Percentiles rank a stretch among this genome's conserved stretches.
phyloP scores from a whole-genome alignment of 2,329 filamentous ascomycete species.

The Beauveria scarabaeidicola region DNA sequence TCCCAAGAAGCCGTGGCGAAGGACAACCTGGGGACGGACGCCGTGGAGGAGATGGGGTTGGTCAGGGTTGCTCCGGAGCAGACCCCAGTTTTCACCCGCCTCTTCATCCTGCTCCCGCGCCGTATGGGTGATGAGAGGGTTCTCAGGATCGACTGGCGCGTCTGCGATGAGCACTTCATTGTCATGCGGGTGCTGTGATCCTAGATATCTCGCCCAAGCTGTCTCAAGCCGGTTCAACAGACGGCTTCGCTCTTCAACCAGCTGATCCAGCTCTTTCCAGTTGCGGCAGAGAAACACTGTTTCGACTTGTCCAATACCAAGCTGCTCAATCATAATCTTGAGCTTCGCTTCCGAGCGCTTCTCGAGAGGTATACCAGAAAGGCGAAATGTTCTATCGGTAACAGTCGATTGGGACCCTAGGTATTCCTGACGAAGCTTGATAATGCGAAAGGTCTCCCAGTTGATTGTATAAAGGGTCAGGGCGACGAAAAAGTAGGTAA shows the following conservation, averaged over 20 bases:
- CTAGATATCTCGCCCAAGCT: constrained; percentile 64
- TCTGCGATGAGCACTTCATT: not conserved
- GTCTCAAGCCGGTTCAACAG: constrained; percentile 69
- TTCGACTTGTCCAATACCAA: constrained; percentile 85
- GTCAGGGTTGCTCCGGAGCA: constrained; percentile 42
- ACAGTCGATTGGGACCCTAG: constrained; percentile 90
- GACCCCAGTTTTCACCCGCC: constrained; percentile 48
- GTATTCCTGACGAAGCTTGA: constrained; percentile 80
- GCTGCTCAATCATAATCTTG: constrained; percentile 75
- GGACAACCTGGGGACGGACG: constrained; percentile 56
- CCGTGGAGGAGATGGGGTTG: constrained; percentile 30
- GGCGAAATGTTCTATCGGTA: constrained; percentile 84
- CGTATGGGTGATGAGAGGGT: constrained; percentile 9
- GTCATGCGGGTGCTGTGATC: constrained; percentile 17
- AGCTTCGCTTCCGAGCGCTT: constrained; percentile 75
- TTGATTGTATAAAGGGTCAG: constrained; percentile 78
- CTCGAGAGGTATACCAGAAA: constrained; percentile 78
- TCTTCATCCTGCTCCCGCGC: constrained; percentile 25
- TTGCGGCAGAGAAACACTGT: constrained; percentile 78
- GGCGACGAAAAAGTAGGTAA: constrained; percentile 84
- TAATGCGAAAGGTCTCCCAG: constrained; percentile 74
- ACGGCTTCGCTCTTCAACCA: constrained; percentile 58
- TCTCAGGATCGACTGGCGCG: not conserved
- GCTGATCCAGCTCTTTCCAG: constrained; percentile 72
- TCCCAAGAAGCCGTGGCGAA: constrained; percentile 72